A percentile compares a stretch with the other conserved stretches of the same genome.
These are phyloP conservation scores for Vachellia pachyceras DNA, from an alignment of 306 rosid species.

Conservation along the genomic window DNA sequence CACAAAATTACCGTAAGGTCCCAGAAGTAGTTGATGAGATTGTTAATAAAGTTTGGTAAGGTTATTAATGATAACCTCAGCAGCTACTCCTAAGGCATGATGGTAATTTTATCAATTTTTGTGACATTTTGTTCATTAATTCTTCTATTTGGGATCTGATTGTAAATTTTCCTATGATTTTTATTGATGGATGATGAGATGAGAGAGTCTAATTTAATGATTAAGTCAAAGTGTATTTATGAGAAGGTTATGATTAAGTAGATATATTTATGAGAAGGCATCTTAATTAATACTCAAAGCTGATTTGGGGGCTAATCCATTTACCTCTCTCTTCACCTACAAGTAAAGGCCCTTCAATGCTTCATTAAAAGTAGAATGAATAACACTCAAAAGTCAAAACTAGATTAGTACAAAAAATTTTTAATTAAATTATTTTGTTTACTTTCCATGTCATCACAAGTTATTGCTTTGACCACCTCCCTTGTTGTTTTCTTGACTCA, in stretches of 20 bases:
- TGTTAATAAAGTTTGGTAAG: no score
- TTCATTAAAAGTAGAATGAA: not conserved
- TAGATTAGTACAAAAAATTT: not conserved
- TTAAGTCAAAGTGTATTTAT: not conserved
- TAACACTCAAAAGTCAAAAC: not conserved
- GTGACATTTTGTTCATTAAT: no score
- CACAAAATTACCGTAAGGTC: no score
- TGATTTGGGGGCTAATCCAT: conserved; percentile 2
- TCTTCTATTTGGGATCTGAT: no score
- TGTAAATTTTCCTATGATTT: no score
- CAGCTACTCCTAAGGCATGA: no score
- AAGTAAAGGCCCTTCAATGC: conserved; percentile 6
- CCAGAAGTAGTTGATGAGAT: no score
- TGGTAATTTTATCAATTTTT: no score
- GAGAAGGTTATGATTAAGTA: not conserved
- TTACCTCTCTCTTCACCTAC: not conserved
- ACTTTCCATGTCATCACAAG: not conserved
- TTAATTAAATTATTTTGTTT: not conserved
- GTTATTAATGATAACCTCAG: no score
- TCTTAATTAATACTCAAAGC: conserved; percentile 26
- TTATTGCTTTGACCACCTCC: no score
- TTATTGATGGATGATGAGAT: no score
- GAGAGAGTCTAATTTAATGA: not conserved
- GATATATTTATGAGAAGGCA: not conserved
- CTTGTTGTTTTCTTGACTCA: no score